These are phyloP conservation scores for Delitschia confertaspora DNA, from an alignment of 495 filamentous ascomycete genomes.

Conservation along the genomic window DNA sequence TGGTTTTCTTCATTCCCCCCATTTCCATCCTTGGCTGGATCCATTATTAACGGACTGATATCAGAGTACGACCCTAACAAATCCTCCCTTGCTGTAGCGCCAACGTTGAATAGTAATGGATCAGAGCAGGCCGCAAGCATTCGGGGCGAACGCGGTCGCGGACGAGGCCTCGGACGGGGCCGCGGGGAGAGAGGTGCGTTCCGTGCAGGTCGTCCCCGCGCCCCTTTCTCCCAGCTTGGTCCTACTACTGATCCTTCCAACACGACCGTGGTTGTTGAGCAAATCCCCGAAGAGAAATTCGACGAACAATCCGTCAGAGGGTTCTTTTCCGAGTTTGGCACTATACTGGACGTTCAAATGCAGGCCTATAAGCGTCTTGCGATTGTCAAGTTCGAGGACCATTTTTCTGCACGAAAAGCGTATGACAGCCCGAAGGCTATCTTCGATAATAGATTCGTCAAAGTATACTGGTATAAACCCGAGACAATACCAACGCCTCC, in stretches of 20 bases:
- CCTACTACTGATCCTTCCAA: constrained; percentile 65
- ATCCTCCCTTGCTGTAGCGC: constrained; percentile 38
- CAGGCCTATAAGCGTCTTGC: constrained; percentile 70
- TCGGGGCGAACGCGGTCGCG: constrained; percentile 36
- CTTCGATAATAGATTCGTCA: constrained; percentile 96
- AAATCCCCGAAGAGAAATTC: constrained; percentile 84
- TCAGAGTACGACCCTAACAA: constrained; percentile 79
- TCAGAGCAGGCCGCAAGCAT: constrained; percentile 10
- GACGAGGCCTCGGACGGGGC: constrained; percentile 44
- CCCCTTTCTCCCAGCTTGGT: constrained; percentile 65
- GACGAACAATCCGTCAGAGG: constrained; percentile 61
- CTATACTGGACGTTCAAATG: constrained; percentile 62
- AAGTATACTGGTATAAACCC: constrained; percentile 88
- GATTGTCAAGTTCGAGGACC: constrained; percentile 68
- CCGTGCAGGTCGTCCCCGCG: constrained; percentile 43
- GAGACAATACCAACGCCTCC: constrained; percentile 38
- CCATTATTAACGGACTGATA: background rate
- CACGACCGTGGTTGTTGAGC: constrained; percentile 80
- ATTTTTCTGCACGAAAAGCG: constrained; percentile 65
- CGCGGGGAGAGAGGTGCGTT: constrained; percentile 37
- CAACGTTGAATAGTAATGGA: constrained; percentile 28
- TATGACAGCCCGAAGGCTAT: constrained; percentile 89
- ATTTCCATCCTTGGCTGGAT: background rate
- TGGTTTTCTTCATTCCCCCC: constrained; percentile 7
- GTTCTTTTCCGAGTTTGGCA: constrained; percentile 83